phyloP scores from a whole-genome alignment of 2,329 filamentous ascomycete species.

The Hypoxylon sp. region DNA sequence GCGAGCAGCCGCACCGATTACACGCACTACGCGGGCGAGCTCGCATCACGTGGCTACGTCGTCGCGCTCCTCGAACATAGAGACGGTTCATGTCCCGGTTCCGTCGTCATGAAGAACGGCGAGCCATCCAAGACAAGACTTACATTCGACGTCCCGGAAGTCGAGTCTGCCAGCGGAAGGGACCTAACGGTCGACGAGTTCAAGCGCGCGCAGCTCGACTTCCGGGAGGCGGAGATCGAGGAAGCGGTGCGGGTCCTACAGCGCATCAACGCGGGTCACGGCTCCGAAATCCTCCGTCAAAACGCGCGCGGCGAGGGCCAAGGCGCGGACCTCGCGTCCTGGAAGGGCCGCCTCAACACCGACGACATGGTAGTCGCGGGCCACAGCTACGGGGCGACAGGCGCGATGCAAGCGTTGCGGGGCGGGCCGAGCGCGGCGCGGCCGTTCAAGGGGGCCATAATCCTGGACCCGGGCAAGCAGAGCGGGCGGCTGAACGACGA shows the following conservation, averaged over 20 bases:
- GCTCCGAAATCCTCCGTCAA: too few species aligned
- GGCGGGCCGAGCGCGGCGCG: constrained; percentile 59
- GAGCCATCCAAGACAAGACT: constrained; percentile 53
- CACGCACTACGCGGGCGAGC: constrained; percentile 65
- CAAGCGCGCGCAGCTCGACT: constrained; percentile 64
- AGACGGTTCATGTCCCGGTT: constrained; percentile 66
- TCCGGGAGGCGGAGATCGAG: constrained; percentile 66
- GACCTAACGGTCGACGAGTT: constrained; percentile 54
- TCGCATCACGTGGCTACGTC: constrained; percentile 65
- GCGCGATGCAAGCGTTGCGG: constrained; percentile 72
- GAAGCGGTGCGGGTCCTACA: constrained; percentile 60
- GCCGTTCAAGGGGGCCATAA: constrained; percentile 70
- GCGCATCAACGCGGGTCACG: constrained; percentile 59
- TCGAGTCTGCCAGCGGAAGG: constrained; percentile 54
- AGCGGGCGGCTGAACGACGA: constrained; percentile 73
- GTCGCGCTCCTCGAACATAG: constrained; percentile 67
- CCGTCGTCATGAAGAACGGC: constrained; percentile 56
- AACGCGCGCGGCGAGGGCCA: constrained; percentile 63
- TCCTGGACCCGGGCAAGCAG: constrained; percentile 76
- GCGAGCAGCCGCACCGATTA: constrained; percentile 67
- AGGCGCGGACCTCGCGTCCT: constrained; percentile 63
- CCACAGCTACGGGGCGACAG: constrained; percentile 77
- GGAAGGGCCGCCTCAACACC: constrained; percentile 68
- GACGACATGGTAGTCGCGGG: constrained; percentile 70
- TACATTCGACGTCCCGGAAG: constrained; percentile 57